phyloP scores from a whole-genome alignment of 2,329 filamentous ascomycete genomes.

The Blastomyces emzantsi region DNA sequence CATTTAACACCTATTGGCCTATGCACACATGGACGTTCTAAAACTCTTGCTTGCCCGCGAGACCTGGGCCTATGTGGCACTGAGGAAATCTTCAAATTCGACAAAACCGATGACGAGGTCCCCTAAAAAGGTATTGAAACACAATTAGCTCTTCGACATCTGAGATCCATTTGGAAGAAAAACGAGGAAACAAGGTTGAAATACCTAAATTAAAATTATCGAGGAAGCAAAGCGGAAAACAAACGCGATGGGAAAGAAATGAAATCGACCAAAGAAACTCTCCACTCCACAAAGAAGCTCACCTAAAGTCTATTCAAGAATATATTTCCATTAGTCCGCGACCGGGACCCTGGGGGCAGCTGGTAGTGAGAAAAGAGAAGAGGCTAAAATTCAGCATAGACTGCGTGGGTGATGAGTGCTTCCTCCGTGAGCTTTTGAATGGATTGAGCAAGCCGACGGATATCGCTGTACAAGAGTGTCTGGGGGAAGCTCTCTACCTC shows the following conservation, averaged over 20 bases:
- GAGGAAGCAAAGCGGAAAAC: background rate
- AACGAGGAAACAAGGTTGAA: background rate
- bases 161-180: conserved; percentile 2
- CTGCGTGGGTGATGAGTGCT: conserved; percentile 43
- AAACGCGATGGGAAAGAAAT: background rate
- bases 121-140: conserved; percentile 1
- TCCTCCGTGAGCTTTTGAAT: conserved; percentile 50
- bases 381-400: conserved; percentile 38
- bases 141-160: conserved; percentile 14
- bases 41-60: background rate
- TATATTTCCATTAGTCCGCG: conserved; percentile 33
- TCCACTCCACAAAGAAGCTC: conserved; percentile 22
- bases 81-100: conserved; percentile 37
- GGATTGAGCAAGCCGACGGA: conserved; percentile 52
- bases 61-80: no score
- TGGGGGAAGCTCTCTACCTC: background rate
- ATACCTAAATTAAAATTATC: background rate
- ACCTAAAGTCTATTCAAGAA: conserved; percentile 21
- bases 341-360: conserved; percentile 33
- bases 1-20: background rate
- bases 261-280: background rate
- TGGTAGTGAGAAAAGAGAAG: conserved; percentile 32
- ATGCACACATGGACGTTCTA: background rate
- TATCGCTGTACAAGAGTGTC: conserved; percentile 42
- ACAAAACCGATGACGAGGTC: conserved; percentile 32